Conservation (phyloP, 345 rosid species). For the Mercurialis annua region DNA sequence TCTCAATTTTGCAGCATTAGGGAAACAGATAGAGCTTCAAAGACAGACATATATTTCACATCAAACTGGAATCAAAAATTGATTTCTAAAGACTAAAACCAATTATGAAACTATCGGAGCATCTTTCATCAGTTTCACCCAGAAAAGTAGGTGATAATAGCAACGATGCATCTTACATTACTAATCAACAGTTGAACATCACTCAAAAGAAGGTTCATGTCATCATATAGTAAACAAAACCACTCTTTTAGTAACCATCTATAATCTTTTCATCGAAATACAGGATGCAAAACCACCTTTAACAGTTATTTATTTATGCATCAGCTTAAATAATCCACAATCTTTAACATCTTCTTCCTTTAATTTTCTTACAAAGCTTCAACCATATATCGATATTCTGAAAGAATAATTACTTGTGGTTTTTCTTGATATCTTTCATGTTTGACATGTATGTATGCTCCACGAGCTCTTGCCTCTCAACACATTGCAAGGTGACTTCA, state of each 20-base stretch:
- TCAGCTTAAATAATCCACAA: background rate
- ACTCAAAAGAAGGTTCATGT: background rate
- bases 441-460: constrained; percentile 80
- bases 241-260: background rate
- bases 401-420: constrained; percentile 65
- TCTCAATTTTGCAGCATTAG: background rate
- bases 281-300: constrained; percentile 8
- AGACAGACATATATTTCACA: background rate
- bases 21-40: constrained; percentile 10
- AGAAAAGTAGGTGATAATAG: background rate
- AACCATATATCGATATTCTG: constrained; percentile 10
- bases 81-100: background rate
- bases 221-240: background rate
- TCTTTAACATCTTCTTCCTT: background rate
- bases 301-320: background rate
- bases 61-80: background rate
- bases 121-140: constrained; percentile 8
- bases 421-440: constrained; percentile 76
- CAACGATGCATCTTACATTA: constrained; percentile 1
- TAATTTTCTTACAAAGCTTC: background rate
- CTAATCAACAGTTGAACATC: background rate
- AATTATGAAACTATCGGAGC: background rate
- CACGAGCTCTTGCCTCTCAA: constrained; percentile 88
- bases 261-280: background rate
- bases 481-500: constrained; percentile 92